Percentiles rank a stretch among this genome's conserved stretches.
Evolutionary conservation across 2,329 filamentous ascomycete species (phyloP).

Genomic region (Thelonectria olida): DNA sequence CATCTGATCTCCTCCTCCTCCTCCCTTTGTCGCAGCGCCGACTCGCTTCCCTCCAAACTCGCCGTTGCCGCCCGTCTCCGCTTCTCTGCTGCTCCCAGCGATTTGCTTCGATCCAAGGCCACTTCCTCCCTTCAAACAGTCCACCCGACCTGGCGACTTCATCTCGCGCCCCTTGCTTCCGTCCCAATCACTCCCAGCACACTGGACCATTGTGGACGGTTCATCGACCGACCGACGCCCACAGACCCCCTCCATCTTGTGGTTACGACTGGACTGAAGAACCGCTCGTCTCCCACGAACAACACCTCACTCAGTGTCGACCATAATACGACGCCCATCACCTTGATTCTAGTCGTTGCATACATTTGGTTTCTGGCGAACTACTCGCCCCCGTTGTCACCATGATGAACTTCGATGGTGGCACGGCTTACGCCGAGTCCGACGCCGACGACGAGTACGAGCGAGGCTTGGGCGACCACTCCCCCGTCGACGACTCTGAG

Average conservation of each 20-base stretch:
- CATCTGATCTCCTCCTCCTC: not conserved
- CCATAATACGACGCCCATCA: conserved; percentile 9
- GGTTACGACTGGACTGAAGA: conserved; percentile 6
- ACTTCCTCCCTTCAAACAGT: not conserved
- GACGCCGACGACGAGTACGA: conserved; percentile 88
- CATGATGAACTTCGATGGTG: conserved; percentile 69
- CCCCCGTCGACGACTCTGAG: conserved; percentile 75
- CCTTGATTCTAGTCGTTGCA: conserved; percentile 17
- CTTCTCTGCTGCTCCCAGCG: not conserved
- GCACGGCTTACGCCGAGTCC: conserved; percentile 79
- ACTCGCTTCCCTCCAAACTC: not conserved
- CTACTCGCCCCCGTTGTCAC: conserved; percentile 28
- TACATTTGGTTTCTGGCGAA: conserved; percentile 20
- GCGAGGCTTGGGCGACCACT: conserved; percentile 73
- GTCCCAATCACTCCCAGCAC: not conserved
- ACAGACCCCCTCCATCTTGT: conserved; percentile 13
- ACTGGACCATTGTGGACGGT: not conserved
- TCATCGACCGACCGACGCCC: conserved; percentile 16
- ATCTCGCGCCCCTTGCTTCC: not conserved
- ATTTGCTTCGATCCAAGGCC: conserved; percentile 1
- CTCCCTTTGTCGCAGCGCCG: not conserved
- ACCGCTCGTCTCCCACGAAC: not conserved
- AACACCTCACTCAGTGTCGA: not conserved
- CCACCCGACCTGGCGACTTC: not conserved
- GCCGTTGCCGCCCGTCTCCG: conserved; percentile 14